Evolutionary conservation across 2,329 filamentous ascomycete species (phyloP).

Genomic region (Colletotrichum camelliae): DNA sequence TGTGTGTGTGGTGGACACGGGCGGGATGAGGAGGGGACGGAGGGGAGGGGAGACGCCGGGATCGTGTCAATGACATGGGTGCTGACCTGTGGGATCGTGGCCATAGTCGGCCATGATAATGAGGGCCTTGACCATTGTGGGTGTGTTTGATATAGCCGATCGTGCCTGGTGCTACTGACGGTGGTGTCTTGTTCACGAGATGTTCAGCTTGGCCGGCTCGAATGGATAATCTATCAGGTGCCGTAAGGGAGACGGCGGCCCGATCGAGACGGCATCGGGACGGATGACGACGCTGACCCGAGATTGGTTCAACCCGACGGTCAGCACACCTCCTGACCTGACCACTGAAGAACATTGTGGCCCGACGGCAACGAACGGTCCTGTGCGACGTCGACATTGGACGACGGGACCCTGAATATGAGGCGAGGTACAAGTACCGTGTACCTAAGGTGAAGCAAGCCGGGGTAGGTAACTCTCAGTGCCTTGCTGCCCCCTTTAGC

Average conservation of each 20-base stretch:
- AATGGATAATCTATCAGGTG: neutral
- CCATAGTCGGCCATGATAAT: conserved; percentile 61
- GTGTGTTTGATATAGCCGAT: neutral
- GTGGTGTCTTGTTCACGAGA: neutral
- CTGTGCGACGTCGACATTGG: neutral
- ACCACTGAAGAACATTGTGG: neutral
- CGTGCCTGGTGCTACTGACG: neutral
- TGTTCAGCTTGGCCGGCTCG: neutral
- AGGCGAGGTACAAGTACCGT: no score
- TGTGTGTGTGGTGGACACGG: neutral
- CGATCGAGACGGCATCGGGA: neutral
- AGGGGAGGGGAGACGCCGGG: neutral
- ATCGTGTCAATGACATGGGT: neutral
- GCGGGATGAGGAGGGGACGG: neutral
- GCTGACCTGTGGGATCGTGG: conserved; percentile 57
- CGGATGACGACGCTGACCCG: neutral
- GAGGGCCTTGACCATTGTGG: conserved; percentile 40
- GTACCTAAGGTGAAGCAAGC: neutral
- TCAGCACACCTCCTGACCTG: neutral
- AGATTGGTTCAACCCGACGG: neutral
- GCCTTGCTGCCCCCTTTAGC: neutral
- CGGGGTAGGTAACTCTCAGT: neutral
- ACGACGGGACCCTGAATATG: neutral
- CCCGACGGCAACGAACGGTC: neutral
- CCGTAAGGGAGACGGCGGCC: neutral